phyloP scores from a whole-genome alignment of 2,329 filamentous ascomycete genomes.

The Diplodia mutila region DNA sequence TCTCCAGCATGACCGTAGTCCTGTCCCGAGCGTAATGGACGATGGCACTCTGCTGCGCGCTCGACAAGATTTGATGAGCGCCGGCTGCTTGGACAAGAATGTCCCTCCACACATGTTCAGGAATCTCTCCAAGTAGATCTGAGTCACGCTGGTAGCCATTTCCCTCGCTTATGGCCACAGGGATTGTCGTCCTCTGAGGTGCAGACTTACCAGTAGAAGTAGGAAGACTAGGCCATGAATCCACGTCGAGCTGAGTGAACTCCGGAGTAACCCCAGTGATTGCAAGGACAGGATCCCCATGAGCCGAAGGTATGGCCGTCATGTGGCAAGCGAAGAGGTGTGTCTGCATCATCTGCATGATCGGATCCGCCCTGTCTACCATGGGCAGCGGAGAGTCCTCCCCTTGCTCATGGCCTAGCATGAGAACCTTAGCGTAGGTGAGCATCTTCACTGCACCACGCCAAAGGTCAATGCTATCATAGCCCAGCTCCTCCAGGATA shows the following conservation, averaged over 20 bases:
- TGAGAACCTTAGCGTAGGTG: constrained; percentile 36
- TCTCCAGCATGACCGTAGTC: constrained; percentile 25
- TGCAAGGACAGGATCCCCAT: neutral
- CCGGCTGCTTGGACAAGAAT: constrained; percentile 35
- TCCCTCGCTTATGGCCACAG: neutral
- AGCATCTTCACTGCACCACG: constrained; percentile 39
- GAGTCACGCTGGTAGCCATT: constrained; percentile 29
- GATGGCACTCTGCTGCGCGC: constrained; percentile 37
- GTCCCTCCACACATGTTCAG: constrained; percentile 36
- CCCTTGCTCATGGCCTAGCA: constrained; percentile 24
- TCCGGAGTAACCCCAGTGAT: neutral
- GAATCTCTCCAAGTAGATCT: constrained; percentile 34
- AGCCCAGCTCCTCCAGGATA: constrained; percentile 39
- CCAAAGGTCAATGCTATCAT: constrained; percentile 44
- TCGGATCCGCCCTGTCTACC: constrained; percentile 18
- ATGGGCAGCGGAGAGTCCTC: constrained; percentile 8
- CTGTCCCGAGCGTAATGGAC: constrained; percentile 41
- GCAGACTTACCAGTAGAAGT: neutral
- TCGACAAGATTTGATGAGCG: constrained; percentile 36
- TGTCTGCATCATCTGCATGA: constrained; percentile 18
- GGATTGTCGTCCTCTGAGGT: neutral
- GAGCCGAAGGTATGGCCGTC: neutral
- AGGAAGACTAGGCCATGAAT: neutral
- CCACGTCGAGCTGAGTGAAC: neutral
- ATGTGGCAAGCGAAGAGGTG: neutral